Percentiles rank a stretch among this genome's conserved stretches.
Conservation (phyloP, 768 basidiomycete species). For the Rhizopogon vesiculosus region DNA sequence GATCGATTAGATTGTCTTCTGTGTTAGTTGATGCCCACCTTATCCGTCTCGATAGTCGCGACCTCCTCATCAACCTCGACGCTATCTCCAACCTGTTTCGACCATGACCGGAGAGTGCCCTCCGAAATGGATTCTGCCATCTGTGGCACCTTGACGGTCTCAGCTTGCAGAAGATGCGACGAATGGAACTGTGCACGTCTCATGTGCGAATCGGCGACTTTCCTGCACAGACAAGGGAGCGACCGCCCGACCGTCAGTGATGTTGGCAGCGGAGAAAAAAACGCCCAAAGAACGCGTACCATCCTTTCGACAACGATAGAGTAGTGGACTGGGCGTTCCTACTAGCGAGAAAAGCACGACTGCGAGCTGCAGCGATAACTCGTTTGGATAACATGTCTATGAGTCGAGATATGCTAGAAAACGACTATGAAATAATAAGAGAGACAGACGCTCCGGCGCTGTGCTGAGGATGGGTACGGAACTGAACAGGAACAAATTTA, state of each 20-base stretch:
- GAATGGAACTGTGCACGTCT: constrained; percentile 65
- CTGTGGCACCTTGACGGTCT: constrained; percentile 92
- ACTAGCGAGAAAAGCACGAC: constrained; percentile 44
- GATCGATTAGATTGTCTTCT: neutral
- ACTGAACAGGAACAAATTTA: too few relatives aligned
- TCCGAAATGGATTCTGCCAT: constrained; percentile 99
- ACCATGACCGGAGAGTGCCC: constrained; percentile 93
- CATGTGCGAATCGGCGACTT: constrained; percentile 39
- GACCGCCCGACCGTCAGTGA: constrained; percentile 6
- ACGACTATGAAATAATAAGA: neutral
- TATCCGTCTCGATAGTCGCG: constrained; percentile 98
- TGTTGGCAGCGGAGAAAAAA: neutral
- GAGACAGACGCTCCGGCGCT: neutral
- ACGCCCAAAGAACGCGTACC: constrained; percentile 34
- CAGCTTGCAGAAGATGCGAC: constrained; percentile 65
- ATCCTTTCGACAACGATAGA: constrained; percentile 38
- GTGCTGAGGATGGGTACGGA: too few relatives aligned
- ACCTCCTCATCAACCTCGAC: constrained; percentile 94
- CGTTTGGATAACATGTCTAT: constrained; percentile 64
- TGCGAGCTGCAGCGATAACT: constrained; percentile 59
- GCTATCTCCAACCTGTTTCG: constrained; percentile 87
- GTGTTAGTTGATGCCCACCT: constrained; percentile 46
- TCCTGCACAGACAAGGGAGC: constrained; percentile 28
- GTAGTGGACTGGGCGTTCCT: constrained; percentile 26
- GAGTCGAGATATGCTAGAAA: neutral